Percentiles rank a stretch among this genome's conserved stretches.
Conservation (phyloP, 2,329 filamentous ascomycete genomes). For the Beauveria sp. region DNA sequence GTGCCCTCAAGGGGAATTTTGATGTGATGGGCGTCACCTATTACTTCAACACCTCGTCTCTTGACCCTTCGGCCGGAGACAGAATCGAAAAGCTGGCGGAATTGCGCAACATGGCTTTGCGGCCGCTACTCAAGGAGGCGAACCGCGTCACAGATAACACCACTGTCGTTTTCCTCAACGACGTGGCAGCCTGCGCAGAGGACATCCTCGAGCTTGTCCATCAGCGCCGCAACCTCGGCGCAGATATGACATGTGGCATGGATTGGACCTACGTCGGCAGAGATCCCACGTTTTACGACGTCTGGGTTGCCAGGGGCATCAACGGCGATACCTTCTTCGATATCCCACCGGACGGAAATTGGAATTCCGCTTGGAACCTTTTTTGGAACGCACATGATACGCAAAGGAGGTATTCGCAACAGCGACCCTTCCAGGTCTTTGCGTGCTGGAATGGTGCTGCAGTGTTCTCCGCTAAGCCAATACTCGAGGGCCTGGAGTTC, state of each 20-base stretch:
- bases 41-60: conserved; percentile 32
- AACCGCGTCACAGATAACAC: conserved; percentile 26
- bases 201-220: conserved; percentile 50
- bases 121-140: conserved; percentile 31
- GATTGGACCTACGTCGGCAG: conserved; percentile 44
- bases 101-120: conserved; percentile 45
- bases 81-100: conserved; percentile 41
- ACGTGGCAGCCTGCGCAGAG: conserved; percentile 44
- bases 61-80: conserved; percentile 35
- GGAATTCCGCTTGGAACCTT: conserved; percentile 40
- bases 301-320: conserved; percentile 47
- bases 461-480: conserved; percentile 38
- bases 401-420: conserved; percentile 23
- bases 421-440: conserved; percentile 51
- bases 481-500: conserved; percentile 40
- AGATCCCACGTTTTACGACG: conserved; percentile 47
- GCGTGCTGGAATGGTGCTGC: conserved; percentile 54
- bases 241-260: conserved; percentile 51
- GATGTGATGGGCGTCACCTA: conserved; percentile 32
- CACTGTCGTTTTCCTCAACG: conserved; percentile 46
- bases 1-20: conserved; percentile 31
- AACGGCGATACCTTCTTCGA: conserved; percentile 48
- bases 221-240: conserved; percentile 37
- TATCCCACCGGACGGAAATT: conserved; percentile 41
- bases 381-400: conserved; percentile 43